Base-by-base conservation (phyloP, 1,284 basidiomycete species). In the Mycosarcoma mackinlayi region DNA sequence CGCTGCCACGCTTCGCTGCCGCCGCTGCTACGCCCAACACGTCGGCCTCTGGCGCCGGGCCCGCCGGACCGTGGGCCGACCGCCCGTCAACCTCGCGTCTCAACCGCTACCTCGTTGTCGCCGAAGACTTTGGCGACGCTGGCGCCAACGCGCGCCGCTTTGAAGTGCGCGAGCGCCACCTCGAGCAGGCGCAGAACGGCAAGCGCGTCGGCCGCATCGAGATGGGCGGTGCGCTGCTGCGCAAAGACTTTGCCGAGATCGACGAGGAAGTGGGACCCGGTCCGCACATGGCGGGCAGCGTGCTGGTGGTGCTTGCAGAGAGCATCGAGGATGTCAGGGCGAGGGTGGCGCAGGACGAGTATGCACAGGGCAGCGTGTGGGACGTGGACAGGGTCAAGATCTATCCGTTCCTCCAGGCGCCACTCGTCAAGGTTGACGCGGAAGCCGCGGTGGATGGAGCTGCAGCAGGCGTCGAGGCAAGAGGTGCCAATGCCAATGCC, bases 151-250 rank as follows among this genome's bases (percentile, higher is more conserved):
- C 74, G 5, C 51, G 74, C 13, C 50, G 71, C 19, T 59, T 75
- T 44, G 76, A 75, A 45, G 76, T 78, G 18, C 62, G 75, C 23
- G 73, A 77, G 28, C 54, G 63, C 27, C 75, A 77, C 48, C 52
- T 77, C 18, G 73, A 71, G 30, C 48, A 67, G 3, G 75, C 73
- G 8, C 63, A 55, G 9, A 37, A 40, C 27, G 75, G 75, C 38
- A 75, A 73, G 38, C 54, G 67, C 13, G 62, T 45, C 14, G 75
- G 75, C 1, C 46, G 73, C 18, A 65, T 77, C 64, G 69, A 73
- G 45, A 47, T 77, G 11, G 75, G 75, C 27, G 75, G 75, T 10
- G 75, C 73, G 0, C 41, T 77, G 4, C 70, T 77, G 7, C 41
- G 44, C n/a, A 58, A 44, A 18, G 75, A 77, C 40, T 77, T 76